Evolutionary conservation across 306 rosid genomes (phyloP).

Genomic region (Pyrus pyrifolia): DNA sequence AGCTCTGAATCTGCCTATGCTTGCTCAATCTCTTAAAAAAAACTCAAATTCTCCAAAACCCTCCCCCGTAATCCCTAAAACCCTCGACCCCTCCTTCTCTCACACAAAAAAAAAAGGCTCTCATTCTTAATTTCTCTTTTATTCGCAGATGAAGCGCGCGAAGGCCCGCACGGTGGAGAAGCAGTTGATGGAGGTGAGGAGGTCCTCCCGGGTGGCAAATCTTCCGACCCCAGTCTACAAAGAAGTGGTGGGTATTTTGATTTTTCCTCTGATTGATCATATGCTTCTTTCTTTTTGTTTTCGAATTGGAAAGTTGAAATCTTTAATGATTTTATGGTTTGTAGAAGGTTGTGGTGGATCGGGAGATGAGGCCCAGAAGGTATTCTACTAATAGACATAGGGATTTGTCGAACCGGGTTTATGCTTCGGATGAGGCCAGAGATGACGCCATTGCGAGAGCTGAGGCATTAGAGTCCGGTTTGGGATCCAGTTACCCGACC

Average conservation of each 20-base stretch:
- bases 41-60: constrained; percentile 42
- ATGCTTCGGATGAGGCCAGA: constrained; percentile 58
- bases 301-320: neutral
- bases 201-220: constrained; percentile 67
- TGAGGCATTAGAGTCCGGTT: constrained; percentile 28
- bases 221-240: constrained; percentile 55
- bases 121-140: neutral
- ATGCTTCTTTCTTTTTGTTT: neutral
- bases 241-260: constrained; percentile 38
- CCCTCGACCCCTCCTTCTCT: neutral
- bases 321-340: neutral
- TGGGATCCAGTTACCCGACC: constrained; percentile 38
- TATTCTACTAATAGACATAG: constrained; percentile 27
- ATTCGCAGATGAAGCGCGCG: constrained; percentile 32
- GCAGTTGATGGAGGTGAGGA: constrained; percentile 48
- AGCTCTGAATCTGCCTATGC: constrained; percentile 58
- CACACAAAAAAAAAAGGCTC: neutral
- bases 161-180: constrained; percentile 37
- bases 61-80: constrained; percentile 27
- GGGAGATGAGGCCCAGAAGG: constrained; percentile 50
- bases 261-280: neutral
- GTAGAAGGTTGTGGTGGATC: constrained; percentile 37
- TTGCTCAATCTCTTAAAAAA: constrained; percentile 44
- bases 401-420: constrained; percentile 52
- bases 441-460: constrained; percentile 52